phyloP scores from a whole-genome alignment of 2,329 filamentous ascomycete genomes.

The Ramularia endophylla region DNA sequence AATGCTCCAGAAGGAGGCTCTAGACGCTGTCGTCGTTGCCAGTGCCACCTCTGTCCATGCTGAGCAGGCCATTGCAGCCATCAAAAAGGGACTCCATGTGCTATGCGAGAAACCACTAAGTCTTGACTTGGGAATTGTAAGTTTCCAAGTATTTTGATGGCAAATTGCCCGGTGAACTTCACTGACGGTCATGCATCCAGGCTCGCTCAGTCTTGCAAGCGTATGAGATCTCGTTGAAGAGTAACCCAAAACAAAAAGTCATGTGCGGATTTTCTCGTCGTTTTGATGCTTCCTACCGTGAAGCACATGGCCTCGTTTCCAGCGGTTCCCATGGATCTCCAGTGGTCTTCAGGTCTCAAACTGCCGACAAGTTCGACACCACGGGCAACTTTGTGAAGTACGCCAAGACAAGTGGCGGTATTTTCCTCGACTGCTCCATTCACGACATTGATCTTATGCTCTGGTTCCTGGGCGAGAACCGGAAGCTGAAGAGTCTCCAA shows the following conservation, averaged over 20 bases:
- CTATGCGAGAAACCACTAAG: constrained; percentile 50
- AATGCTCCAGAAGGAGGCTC: constrained; percentile 50
- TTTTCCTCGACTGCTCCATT: constrained; percentile 41
- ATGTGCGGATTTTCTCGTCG: too few relatives aligned
- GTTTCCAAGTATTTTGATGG: too few relatives aligned
- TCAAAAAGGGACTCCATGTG: constrained; percentile 49
- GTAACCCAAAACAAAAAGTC: too few relatives aligned
- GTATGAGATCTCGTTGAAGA: too few relatives aligned
- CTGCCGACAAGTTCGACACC: constrained; percentile 35
- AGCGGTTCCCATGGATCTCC: constrained; percentile 36
- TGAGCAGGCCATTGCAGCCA: constrained; percentile 51
- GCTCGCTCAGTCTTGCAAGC: too few relatives aligned
- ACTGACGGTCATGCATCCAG: too few relatives aligned
- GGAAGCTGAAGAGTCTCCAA: constrained; percentile 31
- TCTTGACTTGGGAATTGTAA: constrained; percentile 31
- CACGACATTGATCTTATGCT: constrained; percentile 43
- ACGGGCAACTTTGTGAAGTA: constrained; percentile 41
- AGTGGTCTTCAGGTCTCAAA: constrained; percentile 38
- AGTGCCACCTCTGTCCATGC: constrained; percentile 52
- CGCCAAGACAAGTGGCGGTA: constrained; percentile 36
- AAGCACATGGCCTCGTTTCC: constrained; percentile 32
- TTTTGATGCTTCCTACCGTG: constrained; percentile 41
- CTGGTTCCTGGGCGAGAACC: constrained; percentile 37
- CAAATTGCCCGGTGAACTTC: too few relatives aligned
- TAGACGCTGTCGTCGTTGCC: constrained; percentile 51